Conservation (phyloP, 2,329 filamentous ascomycete species). For the Cladosporium halotolerans region DNA sequence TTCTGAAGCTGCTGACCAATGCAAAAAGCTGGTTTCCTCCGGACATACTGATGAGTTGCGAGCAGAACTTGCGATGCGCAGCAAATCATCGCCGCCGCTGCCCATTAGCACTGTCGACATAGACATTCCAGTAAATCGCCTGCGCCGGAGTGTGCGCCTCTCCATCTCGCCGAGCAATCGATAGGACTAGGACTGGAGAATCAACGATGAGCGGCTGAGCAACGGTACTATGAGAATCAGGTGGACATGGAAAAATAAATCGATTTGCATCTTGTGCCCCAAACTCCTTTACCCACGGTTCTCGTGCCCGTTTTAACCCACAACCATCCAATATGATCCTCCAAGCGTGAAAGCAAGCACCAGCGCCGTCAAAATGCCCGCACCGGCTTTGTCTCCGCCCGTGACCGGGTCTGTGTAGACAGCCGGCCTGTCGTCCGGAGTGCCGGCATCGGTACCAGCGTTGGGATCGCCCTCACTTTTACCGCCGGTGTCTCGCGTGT, state of each 20-base stretch:
- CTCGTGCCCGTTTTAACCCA: neutral
- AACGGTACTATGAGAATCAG: neutral
- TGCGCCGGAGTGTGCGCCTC: neutral
- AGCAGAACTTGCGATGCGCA: too few relatives aligned
- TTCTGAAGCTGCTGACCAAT: too few relatives aligned
- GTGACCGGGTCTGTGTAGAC: constrained; percentile 46
- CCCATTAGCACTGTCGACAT: too few relatives aligned
- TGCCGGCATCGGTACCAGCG: constrained; percentile 32
- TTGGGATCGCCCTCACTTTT: constrained; percentile 40
- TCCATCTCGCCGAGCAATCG: neutral
- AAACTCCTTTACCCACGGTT: neutral
- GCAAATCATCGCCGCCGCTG: too few relatives aligned
- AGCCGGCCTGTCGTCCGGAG: constrained; percentile 14
- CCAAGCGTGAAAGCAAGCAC: constrained; percentile 7
- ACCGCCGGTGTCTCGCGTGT: constrained; percentile 45
- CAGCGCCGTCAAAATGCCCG: constrained; percentile 35
- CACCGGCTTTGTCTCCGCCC: constrained; percentile 60
- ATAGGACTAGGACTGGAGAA: neutral
- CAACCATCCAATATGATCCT: neutral
- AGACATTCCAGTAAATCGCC: neutral
- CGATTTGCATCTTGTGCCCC: neutral
- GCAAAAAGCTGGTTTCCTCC: too few relatives aligned
- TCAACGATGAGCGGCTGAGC: neutral
- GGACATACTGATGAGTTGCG: too few relatives aligned
- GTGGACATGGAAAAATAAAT: neutral